A percentile compares a stretch with the other conserved stretches of the same genome.
phyloP scores from a whole-genome alignment of 768 basidiomycete species.

The Suillus subaureus region DNA sequence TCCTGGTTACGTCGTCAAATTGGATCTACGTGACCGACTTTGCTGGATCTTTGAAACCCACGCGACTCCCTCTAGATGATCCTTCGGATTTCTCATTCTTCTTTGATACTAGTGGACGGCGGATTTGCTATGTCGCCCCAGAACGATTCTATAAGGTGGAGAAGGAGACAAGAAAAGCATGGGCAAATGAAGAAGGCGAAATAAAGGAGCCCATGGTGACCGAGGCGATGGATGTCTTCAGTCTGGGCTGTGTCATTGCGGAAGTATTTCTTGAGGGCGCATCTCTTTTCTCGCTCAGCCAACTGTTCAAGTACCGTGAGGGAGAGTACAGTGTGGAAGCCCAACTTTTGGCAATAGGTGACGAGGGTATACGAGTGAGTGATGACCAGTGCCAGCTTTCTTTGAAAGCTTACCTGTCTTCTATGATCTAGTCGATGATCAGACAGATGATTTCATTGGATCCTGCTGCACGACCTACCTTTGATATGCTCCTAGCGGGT shows the following conservation, averaged over 20 bases:
- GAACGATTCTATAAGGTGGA: slow-evolving; percentile 91
- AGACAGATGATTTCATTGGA: slow-evolving; percentile 89
- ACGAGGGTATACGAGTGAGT: slow-evolving; percentile 79
- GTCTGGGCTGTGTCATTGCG: slow-evolving; percentile 91
- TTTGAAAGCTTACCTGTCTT: slow-evolving; percentile 23
- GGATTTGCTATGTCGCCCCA: slow-evolving; percentile 95
- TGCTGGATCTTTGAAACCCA: slow-evolving; percentile 89
- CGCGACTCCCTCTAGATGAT: slow-evolving; percentile 92
- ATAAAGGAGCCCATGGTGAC: slow-evolving; percentile 83
- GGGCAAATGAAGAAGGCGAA: slow-evolving; percentile 48
- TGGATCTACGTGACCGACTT: slow-evolving; percentile 97
- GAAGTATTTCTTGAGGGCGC: slow-evolving; percentile 96
- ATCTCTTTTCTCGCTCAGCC: slow-evolving; percentile 90
- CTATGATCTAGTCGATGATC: slow-evolving; percentile 68
- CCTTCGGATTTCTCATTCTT: slow-evolving; percentile 98
- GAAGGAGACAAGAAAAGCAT: slow-evolving; percentile 68
- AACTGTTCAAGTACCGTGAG: slow-evolving; percentile 91
- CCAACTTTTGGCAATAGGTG: slow-evolving; percentile 75
- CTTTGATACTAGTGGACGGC: slow-evolving; percentile 92
- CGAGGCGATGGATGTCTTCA: slow-evolving; percentile 97
- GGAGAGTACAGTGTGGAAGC: slow-evolving; percentile 79
- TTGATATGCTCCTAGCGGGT: slow-evolving; percentile 74
- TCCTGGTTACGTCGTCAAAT: slow-evolving; percentile 95
- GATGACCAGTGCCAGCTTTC: slow-evolving; percentile 4
- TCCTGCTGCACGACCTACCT: slow-evolving; percentile 74